Percentiles rank a stretch among this genome's conserved stretches.
Evolutionary conservation across 306 rosid species (phyloP).

Genomic region (Macrotyloma uniflorum): DNA sequence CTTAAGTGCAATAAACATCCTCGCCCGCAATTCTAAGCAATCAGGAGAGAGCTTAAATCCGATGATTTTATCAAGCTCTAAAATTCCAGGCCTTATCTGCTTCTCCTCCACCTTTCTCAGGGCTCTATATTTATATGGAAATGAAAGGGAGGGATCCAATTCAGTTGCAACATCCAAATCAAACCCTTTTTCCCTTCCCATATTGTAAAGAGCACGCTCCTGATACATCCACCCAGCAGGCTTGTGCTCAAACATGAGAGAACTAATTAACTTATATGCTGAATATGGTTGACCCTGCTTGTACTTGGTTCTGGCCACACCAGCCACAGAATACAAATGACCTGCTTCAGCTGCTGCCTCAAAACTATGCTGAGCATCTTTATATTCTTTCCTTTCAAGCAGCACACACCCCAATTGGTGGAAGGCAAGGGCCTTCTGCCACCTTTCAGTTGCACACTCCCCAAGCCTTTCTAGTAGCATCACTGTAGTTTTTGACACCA

Average conservation of each 20-base stretch:
- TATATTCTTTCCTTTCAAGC: slow-evolving; percentile 63
- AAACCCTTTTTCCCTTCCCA: slow-evolving; percentile 60
- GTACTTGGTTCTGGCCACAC: slow-evolving; percentile 69
- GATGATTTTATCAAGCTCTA: slow-evolving; percentile 64
- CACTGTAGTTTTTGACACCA: slow-evolving; percentile 59
- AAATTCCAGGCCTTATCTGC: slow-evolving; percentile 56
- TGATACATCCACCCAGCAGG: slow-evolving; percentile 89
- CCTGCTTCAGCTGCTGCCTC: slow-evolving; percentile 67
- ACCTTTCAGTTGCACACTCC: slow-evolving; percentile 56
- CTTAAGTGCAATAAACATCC: slow-evolving; percentile 58
- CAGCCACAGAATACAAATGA: slow-evolving; percentile 70
- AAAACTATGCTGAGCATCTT: slow-evolving; percentile 52
- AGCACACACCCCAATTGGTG: slow-evolving; percentile 75
- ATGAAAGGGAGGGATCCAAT: slow-evolving; percentile 69
- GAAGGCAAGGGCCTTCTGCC: slow-evolving; percentile 69
- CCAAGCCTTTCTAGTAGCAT: slow-evolving; percentile 67
- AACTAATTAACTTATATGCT: slow-evolving; percentile 64
- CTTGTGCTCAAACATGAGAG: slow-evolving; percentile 59
- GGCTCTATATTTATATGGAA: slow-evolving; percentile 68
- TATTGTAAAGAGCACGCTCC: slow-evolving; percentile 67
- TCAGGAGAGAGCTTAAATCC: slow-evolving; percentile 70
- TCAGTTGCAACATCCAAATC: slow-evolving; percentile 73
- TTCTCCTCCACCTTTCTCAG: slow-evolving; percentile 60
- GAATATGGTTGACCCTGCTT: slow-evolving; percentile 68
- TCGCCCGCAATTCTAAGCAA: slow-evolving; percentile 71